Evolutionary conservation across 2,329 filamentous ascomycete species (phyloP).

Genomic region (Orbilia quercus): DNA sequence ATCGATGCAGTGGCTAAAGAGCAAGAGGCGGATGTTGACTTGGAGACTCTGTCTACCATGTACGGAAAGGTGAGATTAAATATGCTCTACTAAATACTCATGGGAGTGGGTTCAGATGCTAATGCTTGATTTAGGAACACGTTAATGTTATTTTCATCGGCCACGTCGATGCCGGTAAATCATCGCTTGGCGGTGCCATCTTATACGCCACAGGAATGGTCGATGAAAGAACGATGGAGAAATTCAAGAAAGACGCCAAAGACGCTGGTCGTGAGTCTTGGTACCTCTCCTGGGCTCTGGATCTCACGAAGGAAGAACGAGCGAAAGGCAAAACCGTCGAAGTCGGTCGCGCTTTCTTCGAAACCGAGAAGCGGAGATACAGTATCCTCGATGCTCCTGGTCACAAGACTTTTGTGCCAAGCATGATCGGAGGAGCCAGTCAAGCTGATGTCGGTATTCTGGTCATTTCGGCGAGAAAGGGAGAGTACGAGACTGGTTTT

Average conservation of each 20-base stretch:
- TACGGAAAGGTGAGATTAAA: slow-evolving; percentile 78
- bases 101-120: background rate
- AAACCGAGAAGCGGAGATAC: slow-evolving; percentile 95
- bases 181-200: slow-evolving; percentile 91
- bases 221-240: slow-evolving; percentile 97
- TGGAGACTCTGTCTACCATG: slow-evolving; percentile 89
- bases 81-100: background rate
- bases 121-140: slow-evolving; percentile 67
- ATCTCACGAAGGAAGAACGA: slow-evolving; percentile 95
- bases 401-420: slow-evolving; percentile 97
- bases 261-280: slow-evolving; percentile 96
- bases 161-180: slow-evolving; percentile 98
- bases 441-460: slow-evolving; percentile 94
- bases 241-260: slow-evolving; percentile 97
- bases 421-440: slow-evolving; percentile 96
- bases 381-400: slow-evolving; percentile 96
- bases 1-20: slow-evolving; percentile 83
- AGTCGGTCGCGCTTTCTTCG: slow-evolving; percentile 94
- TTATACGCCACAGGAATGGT: slow-evolving; percentile 97
- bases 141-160: slow-evolving; percentile 98
- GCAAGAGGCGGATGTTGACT: slow-evolving; percentile 77
- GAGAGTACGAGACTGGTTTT: slow-evolving; percentile 98
- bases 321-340: slow-evolving; percentile 98
- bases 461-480: slow-evolving; percentile 95
- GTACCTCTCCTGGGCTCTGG: slow-evolving; percentile 98